A percentile compares a stretch with the other conserved stretches of the same genome.
These are phyloP conservation scores for Dipteronia dyeriana DNA, from an alignment of 345 rosid genomes.

Conservation along the genomic window DNA sequence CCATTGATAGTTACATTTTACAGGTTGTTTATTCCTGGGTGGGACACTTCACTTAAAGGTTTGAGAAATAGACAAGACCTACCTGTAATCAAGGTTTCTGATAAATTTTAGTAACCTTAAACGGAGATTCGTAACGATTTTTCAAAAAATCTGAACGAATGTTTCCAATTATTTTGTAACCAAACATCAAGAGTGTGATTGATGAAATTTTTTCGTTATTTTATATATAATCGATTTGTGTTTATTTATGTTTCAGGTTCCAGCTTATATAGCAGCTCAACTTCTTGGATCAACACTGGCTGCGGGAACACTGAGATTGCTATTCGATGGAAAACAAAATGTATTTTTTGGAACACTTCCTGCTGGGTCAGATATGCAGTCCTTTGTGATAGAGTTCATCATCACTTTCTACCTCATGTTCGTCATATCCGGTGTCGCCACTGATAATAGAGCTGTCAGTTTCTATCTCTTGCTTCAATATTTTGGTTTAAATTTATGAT, in stretches of 20 bases:
- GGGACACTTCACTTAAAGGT: too few species aligned
- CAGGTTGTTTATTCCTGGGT: too few species aligned
- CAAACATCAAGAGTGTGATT: too few species aligned
- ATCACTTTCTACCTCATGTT: conserved; percentile 96
- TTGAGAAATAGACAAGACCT: too few species aligned
- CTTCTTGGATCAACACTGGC: conserved; percentile 76
- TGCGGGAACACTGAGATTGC: conserved; percentile 68
- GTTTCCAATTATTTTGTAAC: too few species aligned
- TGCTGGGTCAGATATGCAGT: conserved; percentile 63
- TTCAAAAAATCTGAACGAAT: too few species aligned
- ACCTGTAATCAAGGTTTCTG: too few species aligned
- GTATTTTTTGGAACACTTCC: conserved; percentile 80
- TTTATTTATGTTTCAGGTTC: conserved; percentile 48
- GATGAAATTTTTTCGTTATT: too few species aligned
- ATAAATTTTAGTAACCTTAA: too few species aligned
- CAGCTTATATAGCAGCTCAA: conserved; percentile 71
- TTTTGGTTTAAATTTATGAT: not conserved
- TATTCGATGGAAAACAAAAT: conserved; percentile 64
- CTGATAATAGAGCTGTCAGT: conserved; percentile 92
- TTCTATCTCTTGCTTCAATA: not conserved
- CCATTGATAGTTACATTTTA: too few species aligned
- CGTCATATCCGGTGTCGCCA: conserved; percentile 80
- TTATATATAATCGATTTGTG: not conserved
- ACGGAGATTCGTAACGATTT: too few species aligned
- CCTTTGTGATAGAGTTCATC: conserved; percentile 85